Base-by-base conservation (phyloP, 805 yeast genomes). In the Ogataea nitratoaversa region DNA sequence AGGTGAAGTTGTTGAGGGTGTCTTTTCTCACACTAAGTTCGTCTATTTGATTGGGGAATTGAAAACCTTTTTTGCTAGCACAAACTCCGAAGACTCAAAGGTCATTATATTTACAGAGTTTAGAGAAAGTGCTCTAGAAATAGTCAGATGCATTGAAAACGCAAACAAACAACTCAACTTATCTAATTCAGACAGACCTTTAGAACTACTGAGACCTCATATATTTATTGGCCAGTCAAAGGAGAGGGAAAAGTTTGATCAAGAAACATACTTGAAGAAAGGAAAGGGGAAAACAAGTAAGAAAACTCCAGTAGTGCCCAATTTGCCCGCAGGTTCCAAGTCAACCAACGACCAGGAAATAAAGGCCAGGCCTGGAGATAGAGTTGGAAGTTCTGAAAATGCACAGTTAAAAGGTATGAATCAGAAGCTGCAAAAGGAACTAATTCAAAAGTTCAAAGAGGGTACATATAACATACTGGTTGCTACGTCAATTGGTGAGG, bases 401-500 rank as follows among this genome's bases (percentile, higher is more conserved):
- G 95, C 95, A 0, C 90, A 84, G 45, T 47, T 75, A 16, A 77
- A 73, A 32, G 98, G 98, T 7, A 91, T 93, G 98, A 79, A 78
- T 28, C 99, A 93, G 55, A 85, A 84, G 52, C 72, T 76, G 32
- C 99, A 93, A 54, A 88, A 87, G 50, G 82, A 81, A 41, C 73
- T 87, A 9, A 82, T 93, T 22, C 72, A 73, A 23, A 70, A 80
- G 42, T 93, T 93, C 63, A 85, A 82, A 52, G 54, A 62, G 0
- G 96, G 95, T 7, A 69, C 62, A 1, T 76, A 77, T 53, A 95
- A 93, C 56, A 79, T 87, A 8, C 65, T 93, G 17, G 96, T 93
- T 5, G 96, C 98, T 4, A 93, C 99, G 0, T 89, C 96, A 0
- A 91, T 93, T 56, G 99, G 98, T 34, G 99, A 93, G 60, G 99